These are phyloP conservation scores for Brassica cretica DNA, from an alignment of 345 rosid genomes.

Conservation along the genomic window DNA sequence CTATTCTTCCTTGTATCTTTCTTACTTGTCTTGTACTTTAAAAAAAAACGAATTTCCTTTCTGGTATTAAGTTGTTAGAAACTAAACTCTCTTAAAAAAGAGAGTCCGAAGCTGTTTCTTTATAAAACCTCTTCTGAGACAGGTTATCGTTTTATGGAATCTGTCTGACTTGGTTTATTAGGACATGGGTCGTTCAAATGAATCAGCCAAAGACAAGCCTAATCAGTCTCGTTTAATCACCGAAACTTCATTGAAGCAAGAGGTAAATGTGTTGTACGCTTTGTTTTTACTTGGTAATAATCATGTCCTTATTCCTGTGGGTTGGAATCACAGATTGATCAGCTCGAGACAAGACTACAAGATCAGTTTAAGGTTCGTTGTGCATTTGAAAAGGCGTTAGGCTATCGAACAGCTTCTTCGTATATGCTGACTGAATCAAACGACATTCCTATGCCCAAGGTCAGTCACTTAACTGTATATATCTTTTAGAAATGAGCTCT, in stretches of 20 bases:
- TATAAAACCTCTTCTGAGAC: constrained; percentile 20
- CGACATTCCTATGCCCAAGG: constrained; percentile 65
- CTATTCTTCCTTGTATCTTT: constrained; percentile 35
- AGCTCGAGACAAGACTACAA: constrained; percentile 78
- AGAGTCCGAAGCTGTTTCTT: constrained; percentile 17
- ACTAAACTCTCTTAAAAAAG: constrained; percentile 14
- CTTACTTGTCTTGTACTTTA: constrained; percentile 27
- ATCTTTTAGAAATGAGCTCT: constrained; percentile 15
- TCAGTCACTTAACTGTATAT: constrained; percentile 32
- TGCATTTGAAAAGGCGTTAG: constrained; percentile 81
- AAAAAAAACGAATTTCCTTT: constrained; percentile 15
- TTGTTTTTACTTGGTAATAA: constrained; percentile 2
- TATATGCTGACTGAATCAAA: constrained; percentile 33
- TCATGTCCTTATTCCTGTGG: constrained; percentile 6
- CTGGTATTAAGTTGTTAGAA: constrained; percentile 6
- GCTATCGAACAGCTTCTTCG: constrained; percentile 53
- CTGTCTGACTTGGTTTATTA: constrained; percentile 47
- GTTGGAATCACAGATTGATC: constrained; percentile 60
- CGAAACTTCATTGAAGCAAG: constrained; percentile 70
- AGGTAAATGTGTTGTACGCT: constrained; percentile 47
- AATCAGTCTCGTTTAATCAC: constrained; percentile 44
- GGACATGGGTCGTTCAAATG: constrained; percentile 61
- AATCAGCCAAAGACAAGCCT: constrained; percentile 47
- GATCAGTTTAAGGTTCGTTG: constrained; percentile 74
- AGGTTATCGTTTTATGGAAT: constrained; percentile 16